phyloP scores from a whole-genome alignment of 176 grass and related monocot genomes.

The Musa troglodytarum region DNA sequence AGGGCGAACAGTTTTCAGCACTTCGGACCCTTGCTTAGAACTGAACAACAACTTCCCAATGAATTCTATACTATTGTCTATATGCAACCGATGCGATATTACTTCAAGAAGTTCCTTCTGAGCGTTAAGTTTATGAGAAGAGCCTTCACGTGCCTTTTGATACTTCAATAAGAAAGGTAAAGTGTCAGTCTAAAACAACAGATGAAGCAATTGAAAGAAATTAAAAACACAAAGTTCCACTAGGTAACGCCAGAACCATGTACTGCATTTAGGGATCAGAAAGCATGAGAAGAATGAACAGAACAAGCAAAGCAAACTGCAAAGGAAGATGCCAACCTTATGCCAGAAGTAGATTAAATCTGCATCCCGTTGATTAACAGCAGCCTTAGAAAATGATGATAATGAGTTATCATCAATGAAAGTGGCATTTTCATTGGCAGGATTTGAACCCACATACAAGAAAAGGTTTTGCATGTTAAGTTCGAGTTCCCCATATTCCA shows the following conservation, averaged over 20 bases:
- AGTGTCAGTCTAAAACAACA: conserved; percentile 14
- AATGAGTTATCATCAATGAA: conserved; percentile 71
- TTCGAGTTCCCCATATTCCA: conserved; percentile 75
- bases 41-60: conserved; percentile 91
- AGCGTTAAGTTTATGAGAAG: conserved; percentile 55
- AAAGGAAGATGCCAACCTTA: conserved; percentile 31
- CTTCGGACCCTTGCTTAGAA: conserved; percentile 39
- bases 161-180: conserved; percentile 45
- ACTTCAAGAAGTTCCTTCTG: conserved; percentile 77
- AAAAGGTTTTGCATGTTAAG: conserved; percentile 47
- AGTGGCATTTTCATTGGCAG: conserved; percentile 58
- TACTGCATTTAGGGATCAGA: neutral
- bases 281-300: neutral
- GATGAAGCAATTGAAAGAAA: neutral
- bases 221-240: neutral
- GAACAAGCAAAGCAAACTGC: neutral
- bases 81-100: conserved; percentile 76
- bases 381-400: conserved; percentile 37
- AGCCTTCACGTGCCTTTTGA: conserved; percentile 39
- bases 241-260: neutral
- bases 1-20: conserved; percentile 53
- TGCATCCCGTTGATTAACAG: conserved; percentile 90
- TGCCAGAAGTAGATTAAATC: conserved; percentile 99
- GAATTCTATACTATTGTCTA: conserved; percentile 76
- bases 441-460: conserved; percentile 79